Percentiles rank a stretch among this genome's conserved stretches.
These are phyloP conservation scores for Mycena belliarum DNA, from an alignment of 768 basidiomycete species.

Conservation along the genomic window DNA sequence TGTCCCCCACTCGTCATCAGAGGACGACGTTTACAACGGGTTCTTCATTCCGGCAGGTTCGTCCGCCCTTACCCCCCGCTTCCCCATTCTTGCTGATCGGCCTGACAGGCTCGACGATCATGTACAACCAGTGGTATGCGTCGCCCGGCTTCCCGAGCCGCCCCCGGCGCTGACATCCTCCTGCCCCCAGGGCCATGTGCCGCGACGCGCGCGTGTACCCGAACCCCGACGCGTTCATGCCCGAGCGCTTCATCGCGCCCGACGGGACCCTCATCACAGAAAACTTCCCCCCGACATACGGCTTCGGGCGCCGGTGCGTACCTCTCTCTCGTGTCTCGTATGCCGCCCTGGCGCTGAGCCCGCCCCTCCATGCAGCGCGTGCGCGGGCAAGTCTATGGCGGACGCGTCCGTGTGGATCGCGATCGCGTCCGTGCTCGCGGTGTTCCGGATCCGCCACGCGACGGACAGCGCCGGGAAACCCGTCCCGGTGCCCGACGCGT, in stretches of 20 bases:
- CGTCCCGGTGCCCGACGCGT: constrained; percentile 20
- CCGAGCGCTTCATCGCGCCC: constrained; percentile 36
- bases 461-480: constrained; percentile 22
- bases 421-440: constrained; percentile 25
- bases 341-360: too few relatives aligned
- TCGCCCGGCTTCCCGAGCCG: neutral
- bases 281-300: constrained; percentile 17
- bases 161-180: neutral
- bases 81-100: neutral
- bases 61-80: neutral
- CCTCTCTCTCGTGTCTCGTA: neutral
- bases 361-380: too few relatives aligned
- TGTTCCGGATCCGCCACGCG: constrained; percentile 25
- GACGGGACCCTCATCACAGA: constrained; percentile 19
- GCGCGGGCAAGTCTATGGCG: constrained; percentile 29
- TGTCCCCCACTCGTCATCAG: constrained; percentile 16
- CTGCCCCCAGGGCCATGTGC: constrained; percentile 35
- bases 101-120: constrained; percentile 16
- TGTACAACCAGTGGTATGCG: constrained; percentile 22
- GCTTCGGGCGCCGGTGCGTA: constrained; percentile 21
- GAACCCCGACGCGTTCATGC: constrained; percentile 36
- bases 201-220: constrained; percentile 37
- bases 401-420: constrained; percentile 26
- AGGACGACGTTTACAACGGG: constrained; percentile 20
- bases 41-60: constrained; percentile 22